These are phyloP conservation scores for Fusarium brachygibbosum DNA, from an alignment of 2,329 filamentous ascomycete genomes.

Conservation along the genomic window DNA sequence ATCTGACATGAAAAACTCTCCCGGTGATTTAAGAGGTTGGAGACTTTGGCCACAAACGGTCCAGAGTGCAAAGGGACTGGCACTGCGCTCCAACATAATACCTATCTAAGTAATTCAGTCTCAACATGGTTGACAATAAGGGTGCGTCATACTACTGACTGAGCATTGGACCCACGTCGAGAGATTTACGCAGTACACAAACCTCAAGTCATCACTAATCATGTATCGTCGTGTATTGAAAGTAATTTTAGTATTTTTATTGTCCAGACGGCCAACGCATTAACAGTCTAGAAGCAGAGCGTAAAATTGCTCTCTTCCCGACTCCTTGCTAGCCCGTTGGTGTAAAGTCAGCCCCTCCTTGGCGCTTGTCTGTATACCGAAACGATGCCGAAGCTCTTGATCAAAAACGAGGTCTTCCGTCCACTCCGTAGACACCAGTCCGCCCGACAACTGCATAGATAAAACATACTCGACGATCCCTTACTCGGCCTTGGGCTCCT, in stretches of 20 bases:
- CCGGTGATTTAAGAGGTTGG: neutral
- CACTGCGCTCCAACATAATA: neutral
- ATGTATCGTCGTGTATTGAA: slow-evolving; percentile 53
- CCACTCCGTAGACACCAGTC: slow-evolving; percentile 75
- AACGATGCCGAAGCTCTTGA: slow-evolving; percentile 63
- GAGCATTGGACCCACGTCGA: neutral
- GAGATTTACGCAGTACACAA: neutral
- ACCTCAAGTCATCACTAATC: slow-evolving; percentile 27
- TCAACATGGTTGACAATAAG: neutral
- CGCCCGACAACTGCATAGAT: slow-evolving; percentile 59
- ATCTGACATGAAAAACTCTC: slow-evolving; percentile 36
- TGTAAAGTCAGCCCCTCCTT: slow-evolving; percentile 54
- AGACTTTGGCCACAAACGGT: neutral
- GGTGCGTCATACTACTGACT: neutral
- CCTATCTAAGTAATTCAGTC: neutral
- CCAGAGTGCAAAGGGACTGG: neutral
- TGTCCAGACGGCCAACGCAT: slow-evolving; percentile 69
- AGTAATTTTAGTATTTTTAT: slow-evolving; percentile 66
- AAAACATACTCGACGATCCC: slow-evolving; percentile 48
- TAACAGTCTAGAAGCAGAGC: slow-evolving; percentile 68
- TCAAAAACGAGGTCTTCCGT: slow-evolving; percentile 69
- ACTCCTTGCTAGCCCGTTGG: slow-evolving; percentile 56
- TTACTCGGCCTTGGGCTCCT: slow-evolving; percentile 80
- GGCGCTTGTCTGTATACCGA: slow-evolving; percentile 61
- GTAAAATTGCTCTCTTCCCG: slow-evolving; percentile 63